phyloP scores from a whole-genome alignment of 2,329 filamentous ascomycete species.

The Fusarium chlamydosporum region DNA sequence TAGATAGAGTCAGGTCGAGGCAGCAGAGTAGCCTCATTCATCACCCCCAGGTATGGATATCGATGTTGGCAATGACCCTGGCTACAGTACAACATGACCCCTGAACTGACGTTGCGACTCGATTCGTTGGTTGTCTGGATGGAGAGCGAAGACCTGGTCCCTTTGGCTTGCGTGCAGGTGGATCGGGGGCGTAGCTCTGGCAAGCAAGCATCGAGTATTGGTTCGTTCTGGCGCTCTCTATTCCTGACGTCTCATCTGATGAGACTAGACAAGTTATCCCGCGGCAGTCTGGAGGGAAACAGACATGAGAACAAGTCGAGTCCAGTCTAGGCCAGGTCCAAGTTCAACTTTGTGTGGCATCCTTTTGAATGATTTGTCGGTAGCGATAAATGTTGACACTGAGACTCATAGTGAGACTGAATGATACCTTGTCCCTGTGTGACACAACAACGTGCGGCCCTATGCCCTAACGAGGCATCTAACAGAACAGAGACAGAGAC shows the following conservation, averaged over 20 bases:
- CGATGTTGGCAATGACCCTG: slow-evolving; percentile 41
- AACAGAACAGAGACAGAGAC: not conserved
- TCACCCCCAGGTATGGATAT: slow-evolving; percentile 31
- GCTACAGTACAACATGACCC: slow-evolving; percentile 32
- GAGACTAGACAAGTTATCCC: slow-evolving; percentile 24
- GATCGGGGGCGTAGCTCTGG: slow-evolving; percentile 46
- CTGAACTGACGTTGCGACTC: slow-evolving; percentile 34
- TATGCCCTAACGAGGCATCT: slow-evolving; percentile 48
- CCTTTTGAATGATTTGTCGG: slow-evolving; percentile 22
- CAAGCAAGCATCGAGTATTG: slow-evolving; percentile 26
- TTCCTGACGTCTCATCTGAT: slow-evolving; percentile 38
- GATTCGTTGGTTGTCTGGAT: slow-evolving; percentile 36
- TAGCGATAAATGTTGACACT: slow-evolving; percentile 11
- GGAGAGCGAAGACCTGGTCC: slow-evolving; percentile 43
- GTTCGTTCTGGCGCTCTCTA: slow-evolving; percentile 10
- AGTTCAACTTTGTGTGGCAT: slow-evolving; percentile 26
- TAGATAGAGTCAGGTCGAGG: slow-evolving; percentile 27
- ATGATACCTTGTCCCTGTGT: slow-evolving; percentile 40
- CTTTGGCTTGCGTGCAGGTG: slow-evolving; percentile 48
- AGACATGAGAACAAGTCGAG: slow-evolving; percentile 15
- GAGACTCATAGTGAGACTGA: slow-evolving; percentile 20
- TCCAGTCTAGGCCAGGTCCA: slow-evolving; percentile 6
- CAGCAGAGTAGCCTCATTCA: slow-evolving; percentile 40
- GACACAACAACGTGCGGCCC: slow-evolving; percentile 48
- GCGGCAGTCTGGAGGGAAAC: slow-evolving; percentile 19